Conservation (phyloP, 768 basidiomycete species). For the Chalciporus pseudorubinellus region DNA sequence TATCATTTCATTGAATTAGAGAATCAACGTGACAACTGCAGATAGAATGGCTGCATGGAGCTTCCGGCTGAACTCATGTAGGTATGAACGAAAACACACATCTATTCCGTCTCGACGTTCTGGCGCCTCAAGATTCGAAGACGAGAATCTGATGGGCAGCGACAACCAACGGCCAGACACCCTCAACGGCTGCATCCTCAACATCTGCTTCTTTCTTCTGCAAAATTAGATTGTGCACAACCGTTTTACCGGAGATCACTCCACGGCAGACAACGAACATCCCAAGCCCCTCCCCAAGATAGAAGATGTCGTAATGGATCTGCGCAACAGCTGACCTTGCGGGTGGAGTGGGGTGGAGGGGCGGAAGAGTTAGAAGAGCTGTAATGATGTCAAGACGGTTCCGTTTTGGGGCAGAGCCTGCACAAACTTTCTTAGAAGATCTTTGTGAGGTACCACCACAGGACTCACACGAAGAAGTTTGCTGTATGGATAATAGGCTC, state of each 20-base stretch:
- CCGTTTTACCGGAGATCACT: conserved; percentile 13
- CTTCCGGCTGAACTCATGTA: not conserved
- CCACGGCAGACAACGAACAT: conserved; percentile 29
- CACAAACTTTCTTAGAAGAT: not conserved
- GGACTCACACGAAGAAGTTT: conserved; percentile 17
- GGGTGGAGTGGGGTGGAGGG: conserved; percentile 19
- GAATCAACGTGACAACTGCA: not conserved
- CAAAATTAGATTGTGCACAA: conserved; percentile 31
- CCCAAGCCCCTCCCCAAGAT: conserved; percentile 26
- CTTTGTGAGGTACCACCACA: not conserved
- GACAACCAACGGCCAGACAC: conserved; percentile 31
- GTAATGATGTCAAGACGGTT: conserved; percentile 28
- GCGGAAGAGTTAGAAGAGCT: conserved; percentile 24
- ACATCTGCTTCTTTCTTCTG: conserved; percentile 28
- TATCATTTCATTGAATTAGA: not conserved
- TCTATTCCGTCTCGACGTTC: conserved; percentile 1
- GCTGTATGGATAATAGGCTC: not conserved
- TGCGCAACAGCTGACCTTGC: conserved; percentile 3
- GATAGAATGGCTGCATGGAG: not conserved
- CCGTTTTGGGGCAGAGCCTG: conserved; percentile 20
- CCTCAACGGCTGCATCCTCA: conserved; percentile 29
- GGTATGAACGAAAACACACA: not conserved
- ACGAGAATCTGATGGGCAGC: conserved; percentile 32
- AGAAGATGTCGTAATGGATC: conserved; percentile 31
- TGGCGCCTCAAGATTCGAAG: conserved; percentile 15